phyloP scores from a whole-genome alignment of 306 rosid genomes.

The Sicyos edulis region DNA sequence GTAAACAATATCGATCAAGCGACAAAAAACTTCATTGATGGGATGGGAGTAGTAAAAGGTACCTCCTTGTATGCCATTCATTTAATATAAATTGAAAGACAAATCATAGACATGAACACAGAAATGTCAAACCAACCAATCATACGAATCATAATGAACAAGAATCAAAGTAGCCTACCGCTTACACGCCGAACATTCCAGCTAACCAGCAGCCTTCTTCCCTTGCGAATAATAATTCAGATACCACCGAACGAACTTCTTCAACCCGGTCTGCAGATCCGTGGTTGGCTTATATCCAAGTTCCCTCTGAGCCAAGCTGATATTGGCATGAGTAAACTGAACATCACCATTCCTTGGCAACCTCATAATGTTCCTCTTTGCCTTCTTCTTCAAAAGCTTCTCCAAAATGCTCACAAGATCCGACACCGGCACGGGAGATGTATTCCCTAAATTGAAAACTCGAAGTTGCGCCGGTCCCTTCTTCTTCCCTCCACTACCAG shows the following conservation, averaged over 20 bases:
- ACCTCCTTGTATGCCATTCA: conserved; percentile 47
- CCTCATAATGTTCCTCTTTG: conserved; percentile 65
- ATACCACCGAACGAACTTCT: conserved; percentile 94
- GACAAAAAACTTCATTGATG: conserved; percentile 51
- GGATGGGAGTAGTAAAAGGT: conserved; percentile 36
- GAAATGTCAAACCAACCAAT: conserved; percentile 52
- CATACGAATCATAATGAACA: conserved; percentile 73
- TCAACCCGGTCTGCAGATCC: conserved; percentile 80
- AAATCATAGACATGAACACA: conserved; percentile 43
- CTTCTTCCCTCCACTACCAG: conserved; percentile 96
- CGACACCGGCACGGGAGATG: conserved; percentile 79
- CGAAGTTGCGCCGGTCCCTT: conserved; percentile 79
- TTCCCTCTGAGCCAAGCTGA: conserved; percentile 78
- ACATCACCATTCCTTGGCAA: conserved; percentile 95
- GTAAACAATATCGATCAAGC: conserved; percentile 43
- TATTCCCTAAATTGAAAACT: conserved; percentile 89
- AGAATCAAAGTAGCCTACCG: conserved; percentile 48
- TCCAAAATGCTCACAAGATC: conserved; percentile 88
- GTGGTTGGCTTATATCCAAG: conserved; percentile 82
- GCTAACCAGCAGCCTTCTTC: conserved; percentile 65
- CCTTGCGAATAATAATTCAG: conserved; percentile 66
- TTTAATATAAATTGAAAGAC: conserved; percentile 44
- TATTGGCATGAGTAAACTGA: conserved; percentile 87
- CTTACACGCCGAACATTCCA: conserved; percentile 34
- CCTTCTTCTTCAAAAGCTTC: conserved; percentile 84